These are phyloP conservation scores for Bauhinia variegata DNA, from an alignment of 306 rosid species.

Conservation along the genomic window DNA sequence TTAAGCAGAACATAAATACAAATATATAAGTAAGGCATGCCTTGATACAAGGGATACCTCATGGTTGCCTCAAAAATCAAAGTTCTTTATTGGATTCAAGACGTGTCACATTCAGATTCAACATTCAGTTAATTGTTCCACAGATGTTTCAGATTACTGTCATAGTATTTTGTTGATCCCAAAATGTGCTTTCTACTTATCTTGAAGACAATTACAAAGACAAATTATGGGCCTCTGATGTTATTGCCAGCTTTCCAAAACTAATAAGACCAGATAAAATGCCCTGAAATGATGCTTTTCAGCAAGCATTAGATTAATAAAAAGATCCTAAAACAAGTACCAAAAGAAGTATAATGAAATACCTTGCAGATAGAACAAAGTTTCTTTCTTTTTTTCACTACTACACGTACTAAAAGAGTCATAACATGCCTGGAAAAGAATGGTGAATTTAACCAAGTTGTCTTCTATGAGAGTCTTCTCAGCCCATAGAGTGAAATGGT, in stretches of 20 bases:
- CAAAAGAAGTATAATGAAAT: conserved; percentile 31
- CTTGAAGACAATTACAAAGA: conserved; percentile 19
- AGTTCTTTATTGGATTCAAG: conserved; percentile 24
- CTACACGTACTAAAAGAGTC: conserved; percentile 76
- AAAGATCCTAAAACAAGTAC: conserved; percentile 26
- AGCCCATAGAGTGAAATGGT: conserved; percentile 88
- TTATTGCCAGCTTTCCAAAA: conserved; percentile 70
- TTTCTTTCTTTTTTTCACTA: conserved; percentile 69
- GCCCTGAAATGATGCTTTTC: conserved; percentile 58
- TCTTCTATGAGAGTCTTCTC: conserved; percentile 94
- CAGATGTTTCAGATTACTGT: conserved; percentile 22
- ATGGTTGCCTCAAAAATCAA: conserved; percentile 22
- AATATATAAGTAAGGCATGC: conserved; percentile 3
- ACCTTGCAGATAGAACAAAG: conserved; percentile 78
- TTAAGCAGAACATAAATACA: conserved; percentile 2
- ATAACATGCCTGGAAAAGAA: conserved; percentile 79
- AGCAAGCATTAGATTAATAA: conserved; percentile 33
- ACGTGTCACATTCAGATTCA: conserved; percentile 12
- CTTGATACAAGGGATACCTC: conserved; percentile 11
- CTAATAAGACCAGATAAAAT: conserved; percentile 73
- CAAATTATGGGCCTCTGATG: conserved; percentile 64
- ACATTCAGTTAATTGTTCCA: conserved; percentile 19
- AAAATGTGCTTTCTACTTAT: conserved; percentile 10
- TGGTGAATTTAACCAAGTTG: conserved; percentile 83
- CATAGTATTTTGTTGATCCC: conserved; percentile 18